Evolutionary conservation across 371 early-diverging fungal species (phyloP), one percentile per base, ranked within the genome.

Genomic region (Mucor indicus): DNA sequence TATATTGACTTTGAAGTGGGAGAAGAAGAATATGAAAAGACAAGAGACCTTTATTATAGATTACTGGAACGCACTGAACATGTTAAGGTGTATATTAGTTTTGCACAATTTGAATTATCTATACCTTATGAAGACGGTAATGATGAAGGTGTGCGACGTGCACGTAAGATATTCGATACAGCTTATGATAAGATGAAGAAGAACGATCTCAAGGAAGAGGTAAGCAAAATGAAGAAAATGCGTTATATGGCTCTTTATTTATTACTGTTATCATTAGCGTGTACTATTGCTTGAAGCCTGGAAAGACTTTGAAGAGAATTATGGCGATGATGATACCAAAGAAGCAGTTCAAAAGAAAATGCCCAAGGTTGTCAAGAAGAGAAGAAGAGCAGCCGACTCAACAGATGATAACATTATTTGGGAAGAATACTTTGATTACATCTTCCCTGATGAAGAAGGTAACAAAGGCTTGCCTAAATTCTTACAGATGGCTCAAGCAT

Each of bases 341-440:
- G 71, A 79, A 19, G 57, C 33, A 2, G 92, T 94, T 1, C 72
- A 81, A 56, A 65, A 55, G 25, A 80, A 84, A 58, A 82, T 93
- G 84, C 98, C 98, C 30, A 84, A 84, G 57, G 82, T 89, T 24
- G 95, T 96, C 63, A 95, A 94, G 69, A 91, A 87, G 69, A 83
- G 93, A 60, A 74, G 81, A 64, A 55, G 79, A 68, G 74, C 77
- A 13, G 71, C 67, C 3, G 82, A 81, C 22, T 81, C 81, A 20
- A 69, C 64, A 17, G 77, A 71, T n/a, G 83, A 74, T 12, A 83
- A 81, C 37, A 71, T 80, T 23, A 72, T 85, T 23, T 84, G 87
- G 87, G 98, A 97, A 63, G 98, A 98, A 77, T 97, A 94, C 86
- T 91, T 85, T 73, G 97, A 97, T 48, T 97, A 96, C 74, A 86